A percentile compares a stretch with the other conserved stretches of the same genome.
phyloP scores from a whole-genome alignment of 495 filamentous ascomycete species.

The Aspergillus mulundensis region DNA sequence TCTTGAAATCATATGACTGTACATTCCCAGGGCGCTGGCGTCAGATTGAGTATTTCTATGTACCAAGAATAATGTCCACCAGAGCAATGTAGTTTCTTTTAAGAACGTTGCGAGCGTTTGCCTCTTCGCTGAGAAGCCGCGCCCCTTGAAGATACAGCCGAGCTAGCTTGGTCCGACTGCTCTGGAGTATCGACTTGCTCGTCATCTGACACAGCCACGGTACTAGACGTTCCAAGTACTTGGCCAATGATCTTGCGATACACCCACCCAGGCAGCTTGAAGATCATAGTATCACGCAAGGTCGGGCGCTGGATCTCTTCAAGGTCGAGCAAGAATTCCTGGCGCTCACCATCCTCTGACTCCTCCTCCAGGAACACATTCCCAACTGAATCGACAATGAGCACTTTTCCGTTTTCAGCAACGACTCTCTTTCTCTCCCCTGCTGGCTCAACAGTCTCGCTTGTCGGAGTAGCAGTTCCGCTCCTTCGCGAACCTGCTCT shows the following conservation, averaged over 20 bases:
- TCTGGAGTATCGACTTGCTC: conserved; percentile 28
- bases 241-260: conserved; percentile 56
- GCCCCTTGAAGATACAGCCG: conserved; percentile 24
- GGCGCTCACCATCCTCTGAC: conserved; percentile 74
- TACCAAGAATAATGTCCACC: neutral
- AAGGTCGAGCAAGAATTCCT: conserved; percentile 80
- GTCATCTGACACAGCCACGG: conserved; percentile 22
- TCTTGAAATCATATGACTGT: conserved; percentile 1
- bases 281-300: conserved; percentile 65
- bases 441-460: conserved; percentile 48
- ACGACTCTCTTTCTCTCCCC: conserved; percentile 78
- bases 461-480: conserved; percentile 48
- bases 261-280: conserved; percentile 62
- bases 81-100: neutral
- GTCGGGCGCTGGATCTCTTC: conserved; percentile 63
- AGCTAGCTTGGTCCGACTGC: conserved; percentile 28
- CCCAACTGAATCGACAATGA: conserved; percentile 86
- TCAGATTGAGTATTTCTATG: neutral
- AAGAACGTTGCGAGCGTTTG: conserved; percentile 28
- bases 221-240: conserved; percentile 36
- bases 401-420: conserved; percentile 89
- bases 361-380: conserved; percentile 91
- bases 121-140: conserved; percentile 25
- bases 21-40: conserved; percentile 2
- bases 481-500: conserved; percentile 31